phyloP scores from a whole-genome alignment of 179 eudicot genomes.

The Spergularia azorica region DNA sequence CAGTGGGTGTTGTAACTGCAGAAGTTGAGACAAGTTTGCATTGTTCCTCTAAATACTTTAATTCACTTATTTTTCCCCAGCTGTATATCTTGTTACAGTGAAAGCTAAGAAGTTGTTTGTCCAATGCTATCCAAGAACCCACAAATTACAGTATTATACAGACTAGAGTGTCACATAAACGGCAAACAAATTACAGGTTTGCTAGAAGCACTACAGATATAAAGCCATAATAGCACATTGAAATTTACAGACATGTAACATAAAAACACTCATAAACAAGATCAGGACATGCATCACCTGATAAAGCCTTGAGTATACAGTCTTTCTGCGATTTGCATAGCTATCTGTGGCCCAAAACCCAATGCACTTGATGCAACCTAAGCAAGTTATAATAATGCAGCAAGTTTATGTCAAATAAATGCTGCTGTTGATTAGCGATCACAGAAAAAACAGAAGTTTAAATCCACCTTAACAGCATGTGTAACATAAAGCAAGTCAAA shows the following conservation, averaged over 20 bases:
- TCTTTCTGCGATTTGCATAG: constrained; percentile 96
- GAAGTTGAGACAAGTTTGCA: neutral
- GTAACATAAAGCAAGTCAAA: neutral
- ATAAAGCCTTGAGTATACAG: constrained; percentile 95
- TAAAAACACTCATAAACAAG: neutral
- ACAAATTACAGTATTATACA: neutral
- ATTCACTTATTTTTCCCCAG: neutral
- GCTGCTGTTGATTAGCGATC: neutral
- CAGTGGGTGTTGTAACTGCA: neutral
- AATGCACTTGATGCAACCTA: constrained; percentile 97
- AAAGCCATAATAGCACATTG: neutral
- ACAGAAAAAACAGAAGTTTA: neutral
- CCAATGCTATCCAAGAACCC: neutral
- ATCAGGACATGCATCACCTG: constrained; percentile 50
- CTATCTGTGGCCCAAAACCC: constrained; percentile 86
- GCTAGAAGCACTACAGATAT: neutral
- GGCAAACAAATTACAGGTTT: neutral
- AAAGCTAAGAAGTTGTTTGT: too few relatives aligned
- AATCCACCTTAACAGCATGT: constrained; percentile 5
- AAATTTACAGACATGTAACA: neutral
- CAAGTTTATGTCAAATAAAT: constrained; percentile 12
- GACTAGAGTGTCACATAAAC: neutral
- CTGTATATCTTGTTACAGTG: neutral
- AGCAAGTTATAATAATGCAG: constrained; percentile 23
- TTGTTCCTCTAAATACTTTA: neutral